Evolutionary conservation across 2,329 filamentous ascomycete species (phyloP).

Genomic region (Colletotrichum tabaci): DNA sequence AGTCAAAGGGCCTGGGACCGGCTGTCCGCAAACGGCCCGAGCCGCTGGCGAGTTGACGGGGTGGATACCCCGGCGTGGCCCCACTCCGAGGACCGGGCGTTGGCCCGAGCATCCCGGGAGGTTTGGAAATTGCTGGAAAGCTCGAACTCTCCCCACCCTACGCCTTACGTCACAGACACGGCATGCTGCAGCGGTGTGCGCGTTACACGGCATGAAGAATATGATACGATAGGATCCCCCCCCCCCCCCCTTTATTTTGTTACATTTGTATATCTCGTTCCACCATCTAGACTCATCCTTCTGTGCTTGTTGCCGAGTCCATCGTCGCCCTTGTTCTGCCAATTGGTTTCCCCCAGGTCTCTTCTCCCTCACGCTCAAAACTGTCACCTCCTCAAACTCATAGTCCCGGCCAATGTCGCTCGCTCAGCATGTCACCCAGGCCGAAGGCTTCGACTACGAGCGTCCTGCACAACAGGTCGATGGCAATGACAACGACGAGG

Average conservation of each 20-base stretch:
- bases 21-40: neutral
- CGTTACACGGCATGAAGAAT: neutral
- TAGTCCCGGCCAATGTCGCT: slow-evolving; percentile 54
- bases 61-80: neutral
- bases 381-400: too few species aligned
- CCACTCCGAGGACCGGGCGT: slow-evolving; percentile 6
- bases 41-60: neutral
- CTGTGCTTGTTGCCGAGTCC: too few species aligned
- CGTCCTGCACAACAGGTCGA: slow-evolving; percentile 45
- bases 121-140: slow-evolving; percentile 42
- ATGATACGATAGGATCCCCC: slow-evolving; percentile 12
- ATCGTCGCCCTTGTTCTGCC: too few species aligned
- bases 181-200: slow-evolving; percentile 21
- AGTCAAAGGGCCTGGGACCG: neutral
- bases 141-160: slow-evolving; percentile 26
- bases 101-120: slow-evolving; percentile 25
- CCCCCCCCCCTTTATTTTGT: neutral
- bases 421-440: slow-evolving; percentile 59
- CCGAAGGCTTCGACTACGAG: slow-evolving; percentile 59
- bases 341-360: too few species aligned
- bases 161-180: slow-evolving; percentile 38
- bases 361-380: too few species aligned
- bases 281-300: neutral
- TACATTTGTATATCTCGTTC: neutral
- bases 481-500: slow-evolving; percentile 42